Evolutionary conservation across 768 basidiomycete species (phyloP), one percentile per base, ranked within the genome.

Genomic region (Russula olivacea): DNA sequence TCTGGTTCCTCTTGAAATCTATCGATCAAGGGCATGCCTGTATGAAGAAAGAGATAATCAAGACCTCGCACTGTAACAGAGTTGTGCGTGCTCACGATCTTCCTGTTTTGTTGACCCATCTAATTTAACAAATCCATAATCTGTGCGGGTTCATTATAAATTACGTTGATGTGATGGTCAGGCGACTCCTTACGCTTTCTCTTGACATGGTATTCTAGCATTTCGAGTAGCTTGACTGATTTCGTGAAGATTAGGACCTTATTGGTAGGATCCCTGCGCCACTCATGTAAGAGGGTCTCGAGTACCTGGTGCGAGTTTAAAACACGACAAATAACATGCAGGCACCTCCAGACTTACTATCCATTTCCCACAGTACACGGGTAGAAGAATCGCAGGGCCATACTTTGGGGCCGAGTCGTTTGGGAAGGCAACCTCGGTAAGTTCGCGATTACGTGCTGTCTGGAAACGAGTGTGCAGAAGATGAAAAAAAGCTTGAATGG

Each of bases 241-340:
- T 93, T 93, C 3, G 93, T 94, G 74, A 98, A 98, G 61, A 98
- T 86, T 48, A 98, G 78, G 45, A 97, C 92, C 75, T 97, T 98
- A 74, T 91, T 94, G 0, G 81, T 78, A 8, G 69, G 71, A 52
- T 86, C 84, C 68, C 81, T 82, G 69, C 81, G 80, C 82, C 87
- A 86, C 50, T 86, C 81, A 52, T 79, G 81, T 23, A 98, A 76
- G 2, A 89, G 75, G 8, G 78, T 76, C 61, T 86, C 79, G 9
- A 94, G 76, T 0, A 91, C 82, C 89, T 93, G 66, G 1, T 6
- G n/a, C n/a, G 61, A 51, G 9, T 19, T 52, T 48, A 23, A 23
- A 21, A 47, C 21, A 19, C 15, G 47, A 21, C 28, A 52, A 34
- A 23, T 12, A n/a, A 36, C 34, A 28, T 57, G 15, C 15, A 12